Evolutionary conservation across 208 protist genomes (phyloP), one percentile per base, ranked within the genome.

Genomic region (Leishmania braziliensis): DNA sequence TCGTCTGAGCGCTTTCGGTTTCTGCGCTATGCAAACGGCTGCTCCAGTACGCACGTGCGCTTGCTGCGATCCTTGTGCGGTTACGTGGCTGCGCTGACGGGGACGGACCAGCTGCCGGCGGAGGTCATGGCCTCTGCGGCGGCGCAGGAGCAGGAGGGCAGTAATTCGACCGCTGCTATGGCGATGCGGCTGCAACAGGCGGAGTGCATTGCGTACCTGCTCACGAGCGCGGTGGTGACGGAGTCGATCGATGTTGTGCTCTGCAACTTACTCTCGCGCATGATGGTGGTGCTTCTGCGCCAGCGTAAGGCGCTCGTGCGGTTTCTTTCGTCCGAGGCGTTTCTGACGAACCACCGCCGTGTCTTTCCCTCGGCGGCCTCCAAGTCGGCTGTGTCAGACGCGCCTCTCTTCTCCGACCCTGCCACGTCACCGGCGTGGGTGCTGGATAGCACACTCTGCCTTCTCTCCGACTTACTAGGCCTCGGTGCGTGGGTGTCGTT

Each of bases 1-100:
- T 73, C 80, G 8, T 78, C 84, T 18, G 92, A 95, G 82, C 78
- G 86, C 58, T 95, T 92, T 77, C 85, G 83, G 53, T 97, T 96
- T 78, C 81, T 96, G 62, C 92, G 94, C 29, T 93, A 95, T 79
- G 81, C 90, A 50, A 96, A 94, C 84, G 91, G 94, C 71, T 95
- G 91, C 84, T 91, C 91, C 20, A 85, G 71, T 53, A 86, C 89
- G 33, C 87, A 92, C 62, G 80, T 81, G 29, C 78, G 92, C 53
- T 78, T 97, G 48, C 53, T 94, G 63, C 79, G 79, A 53, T 92
- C 94, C 12, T 72, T 97, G 29, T 75, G 94, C 46, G 84, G 86
- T 60, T 95, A 95, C 78, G 60, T 93, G 16, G 91, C 92, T 18
- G 88, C 94, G 36, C 93, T 95, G 83, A 84, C 68, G 14, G 87